A percentile compares a stretch with the other conserved stretches of the same genome.
phyloP scores from a whole-genome alignment of 768 basidiomycete genomes.

The Dioszegia crocea region DNA sequence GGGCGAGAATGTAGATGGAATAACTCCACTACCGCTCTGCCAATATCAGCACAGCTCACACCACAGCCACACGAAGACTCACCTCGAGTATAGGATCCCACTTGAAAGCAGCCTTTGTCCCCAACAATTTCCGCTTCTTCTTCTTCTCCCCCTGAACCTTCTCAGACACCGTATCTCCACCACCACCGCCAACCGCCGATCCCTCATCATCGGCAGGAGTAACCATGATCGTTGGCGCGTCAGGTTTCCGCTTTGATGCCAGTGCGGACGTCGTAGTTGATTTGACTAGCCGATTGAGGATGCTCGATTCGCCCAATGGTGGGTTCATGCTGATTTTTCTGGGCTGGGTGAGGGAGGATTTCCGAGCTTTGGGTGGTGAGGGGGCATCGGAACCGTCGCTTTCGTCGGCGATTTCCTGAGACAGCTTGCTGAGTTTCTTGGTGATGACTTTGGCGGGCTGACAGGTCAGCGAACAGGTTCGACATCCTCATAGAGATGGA shows the following conservation, averaged over 20 bases:
- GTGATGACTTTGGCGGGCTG: not conserved
- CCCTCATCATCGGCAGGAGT: not conserved
- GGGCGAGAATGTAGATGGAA: constrained; percentile 34
- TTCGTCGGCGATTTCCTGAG: constrained; percentile 1
- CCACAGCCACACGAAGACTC: constrained; percentile 9
- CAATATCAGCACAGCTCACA: not conserved
- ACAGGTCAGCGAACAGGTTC: not conserved
- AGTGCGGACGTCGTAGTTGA: constrained; percentile 5
- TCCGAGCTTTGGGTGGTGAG: constrained; percentile 7
- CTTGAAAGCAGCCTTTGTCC: constrained; percentile 27
- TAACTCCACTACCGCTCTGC: constrained; percentile 41
- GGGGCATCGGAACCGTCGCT: constrained; percentile 5
- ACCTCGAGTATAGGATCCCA: constrained; percentile 43
- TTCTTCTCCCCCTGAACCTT: constrained; percentile 30
- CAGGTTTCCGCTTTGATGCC: not conserved
- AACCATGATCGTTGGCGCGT: constrained; percentile 2
- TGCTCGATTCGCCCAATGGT: constrained; percentile 1
- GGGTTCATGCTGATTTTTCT: not conserved
- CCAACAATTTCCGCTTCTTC: constrained; percentile 39
- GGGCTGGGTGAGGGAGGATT: not conserved
- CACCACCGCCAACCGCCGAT: not conserved
- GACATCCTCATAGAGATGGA: too few species aligned
- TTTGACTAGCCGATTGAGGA: not conserved
- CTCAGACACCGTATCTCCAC: not conserved
- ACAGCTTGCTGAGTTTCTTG: constrained; percentile 12